Evolutionary conservation across 306 rosid genomes (phyloP), one percentile per base, ranked within the genome.

Genomic region (Macrotyloma uniflorum): DNA sequence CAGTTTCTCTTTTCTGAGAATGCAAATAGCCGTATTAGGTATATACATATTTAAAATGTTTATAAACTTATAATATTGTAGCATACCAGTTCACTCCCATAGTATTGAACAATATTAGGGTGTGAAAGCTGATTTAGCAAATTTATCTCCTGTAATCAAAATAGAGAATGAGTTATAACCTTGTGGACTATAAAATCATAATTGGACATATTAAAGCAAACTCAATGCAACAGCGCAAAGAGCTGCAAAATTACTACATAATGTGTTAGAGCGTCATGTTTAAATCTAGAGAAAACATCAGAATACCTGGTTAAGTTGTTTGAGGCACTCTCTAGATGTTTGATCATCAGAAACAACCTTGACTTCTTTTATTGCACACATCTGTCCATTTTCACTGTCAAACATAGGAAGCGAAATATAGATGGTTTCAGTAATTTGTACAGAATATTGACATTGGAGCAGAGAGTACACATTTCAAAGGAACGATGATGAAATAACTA

Each of bases 321-420:
- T 93, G 84, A 95, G 97, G 86, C 97, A 91, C 86, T 95, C 99
- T 85, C 89, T 91, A 12, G 93, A 87, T 26, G 93, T 75, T 58
- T 82, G 90, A 84, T 95, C 99, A 61, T 95, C 99, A 30, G 86
- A 82, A 53, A 89, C 87, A 88, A 88, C 85, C 88, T 85, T 88
- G 77, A 95, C 98, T 88, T 95, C 99, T 81, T 95, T 95, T 68
- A 95, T 93, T 58, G 99, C 99, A 85, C 99, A 95, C 97, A 95
- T 93, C 84, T 95, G 99, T 73, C 99, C 99, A 40, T 91, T 93
- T 86, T 90, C 93, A 83, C 99, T 95, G 85, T 79, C 81, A 78
- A 73, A 75, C 65, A 65, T 63, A 74, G 70, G 36, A 66, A 74
- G 63, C 65, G 35, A 24, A 59, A 57, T 19, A 69, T 18, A 67